Conservation (phyloP, 257 asterid species). For the Salvia hispanica region DNA sequence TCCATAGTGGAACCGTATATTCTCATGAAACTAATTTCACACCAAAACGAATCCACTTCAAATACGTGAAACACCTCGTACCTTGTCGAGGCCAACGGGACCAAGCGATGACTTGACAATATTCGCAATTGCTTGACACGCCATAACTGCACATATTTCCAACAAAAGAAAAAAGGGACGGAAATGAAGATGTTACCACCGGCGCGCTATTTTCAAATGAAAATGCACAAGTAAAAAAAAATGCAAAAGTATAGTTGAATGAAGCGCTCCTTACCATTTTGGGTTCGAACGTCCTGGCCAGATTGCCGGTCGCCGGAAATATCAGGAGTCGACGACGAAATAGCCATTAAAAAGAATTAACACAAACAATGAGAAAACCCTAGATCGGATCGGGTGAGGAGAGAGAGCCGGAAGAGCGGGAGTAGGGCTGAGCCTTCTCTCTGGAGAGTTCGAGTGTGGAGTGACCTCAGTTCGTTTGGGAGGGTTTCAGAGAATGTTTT, state of each 20-base stretch:
- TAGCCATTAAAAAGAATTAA: slow-evolving; percentile 43
- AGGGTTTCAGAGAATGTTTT: slow-evolving; percentile 33
- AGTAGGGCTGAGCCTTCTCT: slow-evolving; percentile 16
- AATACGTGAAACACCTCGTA: slow-evolving; percentile 21
- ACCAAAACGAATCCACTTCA: not conserved
- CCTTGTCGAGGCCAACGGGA: slow-evolving; percentile 99
- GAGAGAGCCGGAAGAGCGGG: slow-evolving; percentile 22
- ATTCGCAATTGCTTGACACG: slow-evolving; percentile 91
- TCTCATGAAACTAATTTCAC: not conserved
- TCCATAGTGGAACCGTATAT: not conserved
- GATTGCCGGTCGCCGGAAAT: slow-evolving; percentile 92
- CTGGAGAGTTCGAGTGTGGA: slow-evolving; percentile 34
- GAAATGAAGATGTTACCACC: not conserved
- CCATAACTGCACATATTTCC: slow-evolving; percentile 59
- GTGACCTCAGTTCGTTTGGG: slow-evolving; percentile 19
- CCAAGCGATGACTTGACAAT: slow-evolving; percentile 95
- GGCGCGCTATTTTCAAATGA: not conserved
- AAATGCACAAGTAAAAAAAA: not conserved
- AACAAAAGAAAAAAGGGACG: not conserved
- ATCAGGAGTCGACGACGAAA: slow-evolving; percentile 59
- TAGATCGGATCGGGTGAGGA: slow-evolving; percentile 40
- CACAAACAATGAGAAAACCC: slow-evolving; percentile 27
- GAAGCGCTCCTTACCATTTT: slow-evolving; percentile 53
- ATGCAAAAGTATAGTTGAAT: not conserved
- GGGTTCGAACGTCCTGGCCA: slow-evolving; percentile 95